These are phyloP conservation scores for Blastobotrys aristatus DNA, from an alignment of 1,139 yeast species.

Conservation along the genomic window DNA sequence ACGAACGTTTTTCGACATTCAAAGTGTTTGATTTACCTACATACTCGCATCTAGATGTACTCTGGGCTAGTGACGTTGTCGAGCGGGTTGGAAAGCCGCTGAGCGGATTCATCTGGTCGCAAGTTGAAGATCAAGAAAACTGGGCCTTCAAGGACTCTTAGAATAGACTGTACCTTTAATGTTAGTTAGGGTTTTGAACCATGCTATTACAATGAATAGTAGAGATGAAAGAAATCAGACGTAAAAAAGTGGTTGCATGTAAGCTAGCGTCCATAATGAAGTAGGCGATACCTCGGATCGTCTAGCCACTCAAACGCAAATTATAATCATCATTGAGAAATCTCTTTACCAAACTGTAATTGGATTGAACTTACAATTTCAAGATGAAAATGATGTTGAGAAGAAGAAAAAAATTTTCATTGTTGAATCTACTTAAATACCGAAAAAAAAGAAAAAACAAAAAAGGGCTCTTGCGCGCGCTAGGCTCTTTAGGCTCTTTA, in stretches of 20 bases:
- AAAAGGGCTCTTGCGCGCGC: not conserved
- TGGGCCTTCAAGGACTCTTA: constrained; percentile 4
- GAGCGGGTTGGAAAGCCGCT: constrained; percentile 46
- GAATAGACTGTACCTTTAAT: not conserved
- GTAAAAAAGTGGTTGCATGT: constrained; percentile 29
- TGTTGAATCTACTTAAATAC: no score
- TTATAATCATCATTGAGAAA: constrained; percentile 39
- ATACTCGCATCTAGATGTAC: constrained; percentile 85
- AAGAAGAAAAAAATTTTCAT: constrained; percentile 59
- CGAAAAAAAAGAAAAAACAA: no score
- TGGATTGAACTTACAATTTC: not conserved
- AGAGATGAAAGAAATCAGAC: constrained; percentile 16
- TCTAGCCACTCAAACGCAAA: constrained; percentile 54
- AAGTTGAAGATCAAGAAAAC: constrained; percentile 18
- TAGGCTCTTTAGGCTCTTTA: not conserved
- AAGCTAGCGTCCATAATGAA: constrained; percentile 25
- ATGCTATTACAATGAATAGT: not conserved
- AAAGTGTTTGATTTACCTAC: constrained; percentile 32
- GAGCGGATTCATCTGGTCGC: constrained; percentile 29
- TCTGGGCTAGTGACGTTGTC: constrained; percentile 82
- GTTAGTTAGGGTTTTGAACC: not conserved
- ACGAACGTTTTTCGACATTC: constrained; percentile 39
- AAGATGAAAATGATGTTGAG: not conserved
- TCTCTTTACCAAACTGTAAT: not conserved
- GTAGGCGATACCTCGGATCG: constrained; percentile 31